phyloP scores from a whole-genome alignment of 345 rosid species.

The Sisymbrium irio region DNA sequence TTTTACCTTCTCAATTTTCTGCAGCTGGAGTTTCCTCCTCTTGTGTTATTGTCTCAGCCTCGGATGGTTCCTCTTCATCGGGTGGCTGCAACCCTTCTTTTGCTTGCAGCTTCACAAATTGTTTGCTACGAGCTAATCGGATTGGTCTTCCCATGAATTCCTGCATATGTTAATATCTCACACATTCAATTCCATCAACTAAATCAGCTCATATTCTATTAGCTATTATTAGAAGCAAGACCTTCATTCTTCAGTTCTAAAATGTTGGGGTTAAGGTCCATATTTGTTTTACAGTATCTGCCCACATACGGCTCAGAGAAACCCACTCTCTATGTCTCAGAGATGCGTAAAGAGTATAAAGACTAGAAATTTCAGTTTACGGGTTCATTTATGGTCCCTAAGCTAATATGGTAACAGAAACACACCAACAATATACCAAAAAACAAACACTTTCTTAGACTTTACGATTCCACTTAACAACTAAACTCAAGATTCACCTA shows the following conservation, averaged over 20 bases:
- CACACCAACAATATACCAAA: constrained; percentile 9
- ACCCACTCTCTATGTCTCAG: background rate
- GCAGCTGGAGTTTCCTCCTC: constrained; percentile 34
- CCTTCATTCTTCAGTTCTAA: background rate
- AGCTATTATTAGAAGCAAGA: background rate
- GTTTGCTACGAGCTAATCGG: constrained; percentile 68
- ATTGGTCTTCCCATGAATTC: constrained; percentile 65
- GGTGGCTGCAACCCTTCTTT: constrained; percentile 43
- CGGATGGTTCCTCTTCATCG: constrained; percentile 38
- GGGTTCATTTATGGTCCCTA: background rate
- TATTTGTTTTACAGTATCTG: background rate
- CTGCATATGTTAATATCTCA: constrained; percentile 33
- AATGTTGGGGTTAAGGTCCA: constrained; percentile 6
- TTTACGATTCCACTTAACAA: background rate
- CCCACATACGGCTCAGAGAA: background rate
- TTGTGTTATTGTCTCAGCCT: constrained; percentile 25
- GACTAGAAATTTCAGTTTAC: background rate
- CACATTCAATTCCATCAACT: background rate
- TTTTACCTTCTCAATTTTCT: constrained; percentile 26
- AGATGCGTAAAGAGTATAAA: background rate
- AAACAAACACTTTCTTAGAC: background rate
- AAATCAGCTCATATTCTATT: background rate
- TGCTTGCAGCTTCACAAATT: constrained; percentile 55
- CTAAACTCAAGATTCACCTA: background rate
- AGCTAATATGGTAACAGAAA: background rate